Evolutionary conservation across 805 yeast species (phyloP).

Genomic region (Zygosaccharomyces bisporus): DNA sequence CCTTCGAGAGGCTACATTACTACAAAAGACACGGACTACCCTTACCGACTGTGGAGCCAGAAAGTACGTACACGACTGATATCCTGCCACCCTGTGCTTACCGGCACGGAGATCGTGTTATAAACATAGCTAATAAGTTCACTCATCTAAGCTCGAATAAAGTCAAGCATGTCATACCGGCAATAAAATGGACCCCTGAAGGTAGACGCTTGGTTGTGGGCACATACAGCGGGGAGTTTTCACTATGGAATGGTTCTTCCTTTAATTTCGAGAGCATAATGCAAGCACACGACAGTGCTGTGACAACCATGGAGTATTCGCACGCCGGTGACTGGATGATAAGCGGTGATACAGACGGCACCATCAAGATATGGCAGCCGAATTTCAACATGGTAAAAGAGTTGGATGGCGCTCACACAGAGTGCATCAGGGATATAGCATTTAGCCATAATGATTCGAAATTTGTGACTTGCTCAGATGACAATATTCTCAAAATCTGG

Average conservation of each 20-base stretch:
- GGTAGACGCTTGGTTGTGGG: constrained; percentile 89
- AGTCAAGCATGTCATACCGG: constrained; percentile 83
- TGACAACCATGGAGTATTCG: constrained; percentile 72
- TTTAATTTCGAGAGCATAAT: constrained; percentile 94
- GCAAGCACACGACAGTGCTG: constrained; percentile 97
- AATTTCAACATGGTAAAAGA: constrained; percentile 94
- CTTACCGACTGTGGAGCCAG: constrained; percentile 31
- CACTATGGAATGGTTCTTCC: constrained; percentile 93
- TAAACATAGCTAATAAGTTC: constrained; percentile 73
- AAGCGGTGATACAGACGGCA: constrained; percentile 91
- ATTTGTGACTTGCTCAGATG: constrained; percentile 93
- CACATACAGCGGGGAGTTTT: constrained; percentile 90
- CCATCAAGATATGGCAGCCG: constrained; percentile 94
- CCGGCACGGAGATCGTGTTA: constrained; percentile 29
- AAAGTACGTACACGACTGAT: constrained; percentile 30
- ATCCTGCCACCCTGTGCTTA: constrained; percentile 34
- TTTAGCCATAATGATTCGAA: constrained; percentile 89
- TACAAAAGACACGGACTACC: constrained; percentile 30
- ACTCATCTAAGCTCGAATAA: constrained; percentile 90
- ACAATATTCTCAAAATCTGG: constrained; percentile 87
- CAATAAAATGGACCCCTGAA: constrained; percentile 95
- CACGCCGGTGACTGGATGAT: constrained; percentile 93
- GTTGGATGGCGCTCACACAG: constrained; percentile 47
- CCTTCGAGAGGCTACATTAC: constrained; percentile 29
- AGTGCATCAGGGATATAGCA: constrained; percentile 79